Base-by-base conservation (phyloP, 805 yeast species). In the Kockiozyma suomiensis region DNA sequence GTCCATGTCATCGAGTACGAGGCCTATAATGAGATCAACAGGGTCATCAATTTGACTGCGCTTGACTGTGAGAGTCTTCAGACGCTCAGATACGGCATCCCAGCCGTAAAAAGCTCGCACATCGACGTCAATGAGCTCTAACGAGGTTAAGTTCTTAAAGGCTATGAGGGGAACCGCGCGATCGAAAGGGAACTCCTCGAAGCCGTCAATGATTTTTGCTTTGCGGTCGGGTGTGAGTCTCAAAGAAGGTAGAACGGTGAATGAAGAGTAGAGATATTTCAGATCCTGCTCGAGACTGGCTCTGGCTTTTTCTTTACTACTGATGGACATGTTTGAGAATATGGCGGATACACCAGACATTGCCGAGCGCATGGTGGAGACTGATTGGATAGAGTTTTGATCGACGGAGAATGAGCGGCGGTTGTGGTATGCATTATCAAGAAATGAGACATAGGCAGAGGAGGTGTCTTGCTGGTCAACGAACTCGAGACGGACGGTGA, bases 181-280 rank as follows among this genome's bases (percentile, higher is more conserved):
- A 68, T 85, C 90, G 70, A 86, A 85, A 0, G 89, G 90, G 69
- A 82, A 85, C 69, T 85, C 89, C 67, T 85, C 88, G 70, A 84
- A 85, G 1, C 85, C 84, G 51, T 77, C 79, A 30, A 85, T 85
- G 46, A 82, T 73, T 62, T 77, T 80, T 17, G 86, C 81, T 62
- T 83, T 83, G 5, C 83, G 77, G 62, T 83, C 86, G 10, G 86
- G 85, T 12, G 85, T 81, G 56, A 85, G 70, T 37, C 86, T 74
- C 52, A 85, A 75, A 69, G 88, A 84, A 0, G 90, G 89, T 28
- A 85, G 74, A 64, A 85, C 85, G 2, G 87, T 82, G 70, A 85
- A 85, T 3, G 86, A 84, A 17, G 85, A 79, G 69, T 83, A 82
- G 30, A 85, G 70, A 71, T 85, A 85, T 65, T 78, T 80, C 23